These are phyloP conservation scores for Petunia axillaris DNA, from an alignment of 257 asterid genomes.

Conservation along the genomic window DNA sequence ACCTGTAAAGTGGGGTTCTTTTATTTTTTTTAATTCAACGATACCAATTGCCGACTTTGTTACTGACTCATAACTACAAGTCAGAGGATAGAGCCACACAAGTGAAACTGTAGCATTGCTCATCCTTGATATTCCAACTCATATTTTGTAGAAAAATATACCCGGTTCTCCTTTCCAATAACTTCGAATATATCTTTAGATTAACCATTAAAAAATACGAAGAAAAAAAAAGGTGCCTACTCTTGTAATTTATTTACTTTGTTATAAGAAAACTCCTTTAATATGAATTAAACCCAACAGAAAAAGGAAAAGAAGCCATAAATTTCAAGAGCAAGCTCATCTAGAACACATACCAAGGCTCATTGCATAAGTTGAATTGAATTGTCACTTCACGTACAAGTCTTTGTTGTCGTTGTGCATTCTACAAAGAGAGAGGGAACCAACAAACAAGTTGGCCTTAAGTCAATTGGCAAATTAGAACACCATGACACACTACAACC, in stretches of 20 bases:
- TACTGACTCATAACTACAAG: conserved; percentile 15
- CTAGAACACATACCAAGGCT: conserved; percentile 78
- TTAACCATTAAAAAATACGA: not conserved
- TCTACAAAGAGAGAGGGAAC: conserved; percentile 46
- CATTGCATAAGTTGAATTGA: conserved; percentile 92
- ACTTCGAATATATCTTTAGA: not conserved
- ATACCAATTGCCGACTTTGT: not conserved
- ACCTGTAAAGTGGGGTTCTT: not conserved
- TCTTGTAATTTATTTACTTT: not conserved
- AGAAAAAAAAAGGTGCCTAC: not conserved
- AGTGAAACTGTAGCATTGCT: not conserved
- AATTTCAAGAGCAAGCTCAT: conserved; percentile 9
- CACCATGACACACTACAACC: not conserved
- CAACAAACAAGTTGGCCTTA: conserved; percentile 9
- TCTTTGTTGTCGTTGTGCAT: conserved; percentile 89
- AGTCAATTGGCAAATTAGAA: conserved; percentile 4
- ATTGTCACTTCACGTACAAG: conserved; percentile 90
- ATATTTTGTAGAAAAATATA: conserved; percentile 5
- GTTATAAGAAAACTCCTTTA: not conserved
- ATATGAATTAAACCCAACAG: not conserved
- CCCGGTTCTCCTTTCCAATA: not conserved
- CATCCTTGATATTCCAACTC: conserved; percentile 15
- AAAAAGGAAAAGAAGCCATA: not conserved
- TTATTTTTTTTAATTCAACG: not conserved
- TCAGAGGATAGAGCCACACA: not conserved